Conservation (phyloP, 2,329 filamentous ascomycete species). For the Cercospora sp. region DNA sequence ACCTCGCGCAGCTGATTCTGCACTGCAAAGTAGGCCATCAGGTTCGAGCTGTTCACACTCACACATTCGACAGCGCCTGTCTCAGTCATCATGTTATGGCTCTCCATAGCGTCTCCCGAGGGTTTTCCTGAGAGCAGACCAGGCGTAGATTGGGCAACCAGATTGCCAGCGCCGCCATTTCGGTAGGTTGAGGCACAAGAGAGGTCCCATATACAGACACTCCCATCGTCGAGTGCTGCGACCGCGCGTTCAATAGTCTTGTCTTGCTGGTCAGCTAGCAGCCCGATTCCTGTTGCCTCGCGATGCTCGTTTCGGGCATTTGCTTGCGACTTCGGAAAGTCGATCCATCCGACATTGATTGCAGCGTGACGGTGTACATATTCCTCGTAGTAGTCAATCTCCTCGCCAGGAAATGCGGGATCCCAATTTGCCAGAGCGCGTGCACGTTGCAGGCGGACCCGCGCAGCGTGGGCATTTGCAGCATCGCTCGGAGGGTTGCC, state of each 20-base stretch:
- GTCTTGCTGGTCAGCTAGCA: slow-evolving; percentile 58
- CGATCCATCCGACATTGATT: slow-evolving; percentile 74
- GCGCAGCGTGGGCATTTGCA: slow-evolving; percentile 22
- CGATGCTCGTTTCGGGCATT: slow-evolving; percentile 48
- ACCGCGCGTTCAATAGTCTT: slow-evolving; percentile 64
- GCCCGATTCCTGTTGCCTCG: slow-evolving; percentile 72
- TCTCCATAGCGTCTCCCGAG: slow-evolving; percentile 48
- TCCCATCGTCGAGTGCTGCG: slow-evolving; percentile 81
- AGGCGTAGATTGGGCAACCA: slow-evolving; percentile 65
- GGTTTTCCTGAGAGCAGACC: slow-evolving; percentile 66
- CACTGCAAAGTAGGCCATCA: slow-evolving; percentile 77
- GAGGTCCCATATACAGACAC: slow-evolving; percentile 79
- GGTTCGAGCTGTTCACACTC: slow-evolving; percentile 68
- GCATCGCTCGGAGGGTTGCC: slow-evolving; percentile 22
- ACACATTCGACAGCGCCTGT: slow-evolving; percentile 77
- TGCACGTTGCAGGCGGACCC: slow-evolving; percentile 34
- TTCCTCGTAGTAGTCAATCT: slow-evolving; percentile 82
- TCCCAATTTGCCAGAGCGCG: slow-evolving; percentile 80
- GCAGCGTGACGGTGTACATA: slow-evolving; percentile 80
- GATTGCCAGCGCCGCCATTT: slow-evolving; percentile 51
- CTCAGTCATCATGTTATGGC: slow-evolving; percentile 64
- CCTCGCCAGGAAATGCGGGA: slow-evolving; percentile 70
- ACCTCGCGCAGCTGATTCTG: slow-evolving; percentile 77
- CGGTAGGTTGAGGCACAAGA: slow-evolving; percentile 26
- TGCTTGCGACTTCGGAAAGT: slow-evolving; percentile 55